Evolutionary conservation across 2,329 filamentous ascomycete genomes (phyloP).

Genomic region (Aulographum hederae): DNA sequence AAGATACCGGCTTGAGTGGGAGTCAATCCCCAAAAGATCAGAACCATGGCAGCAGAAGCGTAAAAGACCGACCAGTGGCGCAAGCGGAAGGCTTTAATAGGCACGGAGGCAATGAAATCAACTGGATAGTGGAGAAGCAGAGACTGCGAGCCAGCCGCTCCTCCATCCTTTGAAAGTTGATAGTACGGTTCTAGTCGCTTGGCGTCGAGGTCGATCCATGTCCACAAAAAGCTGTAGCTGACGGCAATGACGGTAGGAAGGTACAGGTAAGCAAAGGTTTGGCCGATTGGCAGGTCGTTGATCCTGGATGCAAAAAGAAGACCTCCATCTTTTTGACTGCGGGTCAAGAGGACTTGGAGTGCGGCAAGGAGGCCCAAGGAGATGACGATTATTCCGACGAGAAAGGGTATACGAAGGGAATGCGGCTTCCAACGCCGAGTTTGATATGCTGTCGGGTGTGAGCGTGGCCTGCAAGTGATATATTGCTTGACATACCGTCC

Average conservation of each 20-base stretch:
- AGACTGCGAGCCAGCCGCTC: conserved; percentile 26
- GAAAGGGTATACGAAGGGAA: conserved; percentile 18
- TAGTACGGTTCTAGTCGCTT: conserved; percentile 43
- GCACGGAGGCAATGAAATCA: conserved; percentile 26
- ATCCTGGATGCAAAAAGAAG: conserved; percentile 19
- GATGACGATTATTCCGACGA: conserved; percentile 17
- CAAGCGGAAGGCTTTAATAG: conserved; percentile 16
- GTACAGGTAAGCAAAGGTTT: conserved; percentile 28
- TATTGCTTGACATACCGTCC: too few relatives aligned
- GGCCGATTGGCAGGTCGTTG: conserved; percentile 17
- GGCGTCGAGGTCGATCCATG: conserved; percentile 40
- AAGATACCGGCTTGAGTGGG: conserved; percentile 39
- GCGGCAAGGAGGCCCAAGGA: conserved; percentile 23
- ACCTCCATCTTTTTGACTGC: conserved; percentile 23
- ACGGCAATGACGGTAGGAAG: conserved; percentile 36
- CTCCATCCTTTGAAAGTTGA: conserved; percentile 30
- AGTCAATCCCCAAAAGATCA: conserved; percentile 37
- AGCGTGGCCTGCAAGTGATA: too few relatives aligned
- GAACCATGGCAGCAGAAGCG: conserved; percentile 26
- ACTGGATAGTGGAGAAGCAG: conserved; percentile 37
- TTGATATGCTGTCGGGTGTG: too few relatives aligned
- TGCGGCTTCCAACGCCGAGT: conserved; percentile 19
- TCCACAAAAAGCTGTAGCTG: conserved; percentile 37
- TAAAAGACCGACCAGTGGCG: conserved; percentile 37
- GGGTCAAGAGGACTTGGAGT: conserved; percentile 26